Evolutionary conservation across 805 yeast species (phyloP), one percentile per base, ranked within the genome.

Genomic region (Wickerhamiella galacta): DNA sequence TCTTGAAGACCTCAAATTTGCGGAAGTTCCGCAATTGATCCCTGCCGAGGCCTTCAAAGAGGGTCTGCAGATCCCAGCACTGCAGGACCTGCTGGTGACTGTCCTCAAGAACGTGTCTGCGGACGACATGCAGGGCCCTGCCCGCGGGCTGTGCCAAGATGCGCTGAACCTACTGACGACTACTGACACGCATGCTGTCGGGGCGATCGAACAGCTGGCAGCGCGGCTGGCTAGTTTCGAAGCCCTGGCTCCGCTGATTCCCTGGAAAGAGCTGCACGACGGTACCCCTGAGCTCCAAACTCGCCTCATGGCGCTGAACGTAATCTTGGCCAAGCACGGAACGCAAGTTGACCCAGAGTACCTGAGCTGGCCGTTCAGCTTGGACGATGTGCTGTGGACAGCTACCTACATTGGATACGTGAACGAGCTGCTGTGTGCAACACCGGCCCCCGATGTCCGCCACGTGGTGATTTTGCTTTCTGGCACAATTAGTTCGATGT

Each of bases 221-320:
- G 28, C 11, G 20, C 17, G 11, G 16, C 33, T 39, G 16, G 29
- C 34, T 19, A 8, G 14, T 5, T 12, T 22, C 17, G 26, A 25
- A 17, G 25, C 11, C 9, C 27, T 29, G 9, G 28, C 26, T 10
- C 30, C 17, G 3, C 19, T 17, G 14, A 25, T 36, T 10, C 49
- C 48, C 12, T 40, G 38, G 25, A 37, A 24, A 9, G 25, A 11
- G 24, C 38, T 46, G 25, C 37, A 30, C 34, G 22, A 12, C 9
- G 41, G 44, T 14, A 8, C 35, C 3, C 37, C 45, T 6, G 38
- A 23, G 24, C 34, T 41, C 7, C 29, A 33, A 20, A 17, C 42
- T 15, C 34, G 50, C 11, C 42, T 44, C 16, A 39, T 45, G 43
- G 44, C 39, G 7, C 19, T 43, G 6, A 43, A 43, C 29, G 3